Base-by-base conservation (phyloP, 108 stramenopile species). In the Fragilariopsis cylindrus region DNA sequence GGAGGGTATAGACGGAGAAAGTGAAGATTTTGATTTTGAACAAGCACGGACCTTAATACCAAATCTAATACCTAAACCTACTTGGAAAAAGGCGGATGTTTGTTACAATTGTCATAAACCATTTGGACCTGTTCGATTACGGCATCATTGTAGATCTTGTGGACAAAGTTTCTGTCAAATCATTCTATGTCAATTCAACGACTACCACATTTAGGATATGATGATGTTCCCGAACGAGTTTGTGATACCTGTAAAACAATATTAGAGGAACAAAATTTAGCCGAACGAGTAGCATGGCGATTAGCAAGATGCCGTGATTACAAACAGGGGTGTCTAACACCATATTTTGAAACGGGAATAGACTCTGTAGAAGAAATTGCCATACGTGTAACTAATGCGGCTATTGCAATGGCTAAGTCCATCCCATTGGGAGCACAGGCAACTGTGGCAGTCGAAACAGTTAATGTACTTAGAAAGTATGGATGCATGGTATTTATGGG, bases 81-180 rank as follows among this genome's bases (percentile, higher is more conserved):
- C 62, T 41, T 90, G 90, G 86, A 81, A 88, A 71, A 81, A 88
- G 40, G 78, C 91, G 1, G 81, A 87, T 16, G 81, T 80, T 16
- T 95, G 94, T 73, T 76, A 80, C 65, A 18, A 60, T 7, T 97
- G 97, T 72, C 76, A 80, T 30, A 73, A 86, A 70, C 66, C 77
- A 4, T 97, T 97, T 84, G 92, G 92, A 49, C 87, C 92, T 6
- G 88, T 93, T 3, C 81, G 93, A 21, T 83, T 93, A 57, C 88
- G 97, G 3, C 97, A 97, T 76, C 97, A 97, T 80, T 97, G 97
- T 81, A 75, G 97, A 47, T 76, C 88, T 47, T 97, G 97, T 82
- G 97, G 97, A 16, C 77, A 85, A 30, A 95, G 91, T 43, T 92
- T 80, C 68, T 97, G 97, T 70, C 83, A 86, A 52, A 82, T 12